These are phyloP conservation scores for Eucalyptus leucophloia DNA, from an alignment of 345 rosid genomes.

Conservation along the genomic window DNA sequence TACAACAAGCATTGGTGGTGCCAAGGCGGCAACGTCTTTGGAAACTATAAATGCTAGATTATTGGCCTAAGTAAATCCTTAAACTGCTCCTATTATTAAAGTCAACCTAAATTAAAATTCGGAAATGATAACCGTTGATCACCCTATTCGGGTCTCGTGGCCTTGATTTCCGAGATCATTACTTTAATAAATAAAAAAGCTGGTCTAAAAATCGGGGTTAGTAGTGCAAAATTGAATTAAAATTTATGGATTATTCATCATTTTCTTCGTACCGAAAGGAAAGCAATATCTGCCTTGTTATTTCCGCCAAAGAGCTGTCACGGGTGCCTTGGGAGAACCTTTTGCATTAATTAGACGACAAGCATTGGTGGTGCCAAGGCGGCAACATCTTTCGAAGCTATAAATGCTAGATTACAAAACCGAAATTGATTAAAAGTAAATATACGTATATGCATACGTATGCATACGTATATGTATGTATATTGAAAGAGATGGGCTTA, in stretches of 20 bases:
- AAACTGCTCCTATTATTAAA: no score
- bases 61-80: no score
- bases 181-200: no score
- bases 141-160: rapidly evolving
- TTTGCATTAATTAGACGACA: not conserved
- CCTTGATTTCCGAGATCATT: no score
- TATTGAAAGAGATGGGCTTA: not conserved
- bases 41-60: not conserved
- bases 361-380: not conserved
- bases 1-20: not conserved
- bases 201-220: no score
- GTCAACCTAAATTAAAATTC: no score
- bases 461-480: not conserved
- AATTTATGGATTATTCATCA: not conserved
- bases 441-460: not conserved
- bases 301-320: not conserved
- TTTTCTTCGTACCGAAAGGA: not conserved
- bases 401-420: not conserved
- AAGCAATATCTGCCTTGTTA: not conserved
- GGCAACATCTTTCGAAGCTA: not conserved
- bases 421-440: not conserved
- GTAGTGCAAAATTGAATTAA: no score
- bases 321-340: not conserved
- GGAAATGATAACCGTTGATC: rapidly evolving
- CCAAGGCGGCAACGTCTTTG: not conserved